Evolutionary conservation across 176 grass and related monocot genomes (phyloP), one percentile per base, ranked within the genome.

Genomic region (Alopecurus myosuroides): DNA sequence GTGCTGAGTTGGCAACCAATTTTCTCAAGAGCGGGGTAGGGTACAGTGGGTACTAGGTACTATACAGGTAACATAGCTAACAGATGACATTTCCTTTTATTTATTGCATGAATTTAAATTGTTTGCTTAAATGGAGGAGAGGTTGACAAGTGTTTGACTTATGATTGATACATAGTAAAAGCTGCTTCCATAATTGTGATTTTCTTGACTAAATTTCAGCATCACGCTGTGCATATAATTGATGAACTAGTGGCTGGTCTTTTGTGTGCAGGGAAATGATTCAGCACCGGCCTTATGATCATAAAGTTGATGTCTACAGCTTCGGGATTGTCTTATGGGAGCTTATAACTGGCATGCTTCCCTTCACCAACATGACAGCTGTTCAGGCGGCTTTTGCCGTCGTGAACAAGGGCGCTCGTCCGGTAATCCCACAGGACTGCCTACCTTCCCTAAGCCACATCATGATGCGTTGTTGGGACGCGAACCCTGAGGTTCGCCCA

Each of bases 261-360:
- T 58, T 72, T 62, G 19, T 83, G 87, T 93, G 58, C 89, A 95
- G 97, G 78, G 93, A 98, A 83, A 98, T 98, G 97, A 98, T 98
- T 82, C 91, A 98, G 84, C 97, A 98, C 81, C 90, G 93, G 75
- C 93, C 97, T 55, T 98, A 95, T 76, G 92, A 91, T 83, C 97
- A 98, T 77, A 98, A 98, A 88, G 97, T 98, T 52, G 97, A 98
- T 70, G 97, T 95, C 15, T 98, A 98, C 31, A 98, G 97, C 84
- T 98, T 98, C 41, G 97, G 93, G 36, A 96, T 98, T 11, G 93
- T 98, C 25, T 36, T 98, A 55, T 98, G 97, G 97, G 97, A 98
- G 88, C 97, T 98, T 30, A 95, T 98, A 66, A 96, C 97, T 0
- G 97, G 97, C 78, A 96, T 96, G 88, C 91, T 98, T 78, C 97